These are phyloP conservation scores for Blastobotrys elegans DNA, from an alignment of 1,139 yeast species.

Conservation along the genomic window DNA sequence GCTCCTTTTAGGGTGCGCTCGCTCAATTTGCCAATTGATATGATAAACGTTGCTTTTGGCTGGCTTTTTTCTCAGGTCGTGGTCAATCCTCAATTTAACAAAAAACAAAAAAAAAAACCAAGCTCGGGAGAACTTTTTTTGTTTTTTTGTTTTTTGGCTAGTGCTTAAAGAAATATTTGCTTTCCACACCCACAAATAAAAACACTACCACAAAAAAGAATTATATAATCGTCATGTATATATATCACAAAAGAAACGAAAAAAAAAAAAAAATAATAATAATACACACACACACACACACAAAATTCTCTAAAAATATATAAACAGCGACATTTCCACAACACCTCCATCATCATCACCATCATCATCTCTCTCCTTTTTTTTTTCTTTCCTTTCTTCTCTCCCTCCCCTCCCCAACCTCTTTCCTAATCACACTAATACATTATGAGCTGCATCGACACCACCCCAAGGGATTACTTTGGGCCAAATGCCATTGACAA, in stretches of 20 bases:
- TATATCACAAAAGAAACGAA: neutral
- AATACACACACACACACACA: neutral
- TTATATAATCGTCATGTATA: neutral
- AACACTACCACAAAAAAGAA: neutral
- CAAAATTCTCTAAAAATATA: neutral
- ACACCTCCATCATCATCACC: conserved; percentile 1
- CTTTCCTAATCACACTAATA: neutral
- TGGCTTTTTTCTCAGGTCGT: too few relatives aligned
- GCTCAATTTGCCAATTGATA: too few relatives aligned
- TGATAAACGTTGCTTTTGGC: too few relatives aligned
- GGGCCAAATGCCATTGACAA: conserved; percentile 5
- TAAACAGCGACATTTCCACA: conserved; percentile 5
- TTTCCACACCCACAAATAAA: neutral
- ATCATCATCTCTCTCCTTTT: neutral
- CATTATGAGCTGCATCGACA: conserved; percentile 3
- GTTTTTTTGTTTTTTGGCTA: neutral
- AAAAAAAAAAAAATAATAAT: neutral
- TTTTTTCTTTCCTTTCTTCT: neutral
- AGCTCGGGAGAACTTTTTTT: too few relatives aligned
- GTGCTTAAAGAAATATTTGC: neutral
- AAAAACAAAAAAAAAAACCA: too few relatives aligned
- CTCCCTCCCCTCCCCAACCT: neutral
- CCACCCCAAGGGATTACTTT: conserved; percentile 9
- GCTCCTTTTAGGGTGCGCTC: too few relatives aligned
- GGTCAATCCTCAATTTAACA: too few relatives aligned